A percentile compares a stretch with the other conserved stretches of the same genome.
These are phyloP conservation scores for Chaetothyriales sp. DNA, from an alignment of 2,329 filamentous ascomycete genomes.

Conservation along the genomic window DNA sequence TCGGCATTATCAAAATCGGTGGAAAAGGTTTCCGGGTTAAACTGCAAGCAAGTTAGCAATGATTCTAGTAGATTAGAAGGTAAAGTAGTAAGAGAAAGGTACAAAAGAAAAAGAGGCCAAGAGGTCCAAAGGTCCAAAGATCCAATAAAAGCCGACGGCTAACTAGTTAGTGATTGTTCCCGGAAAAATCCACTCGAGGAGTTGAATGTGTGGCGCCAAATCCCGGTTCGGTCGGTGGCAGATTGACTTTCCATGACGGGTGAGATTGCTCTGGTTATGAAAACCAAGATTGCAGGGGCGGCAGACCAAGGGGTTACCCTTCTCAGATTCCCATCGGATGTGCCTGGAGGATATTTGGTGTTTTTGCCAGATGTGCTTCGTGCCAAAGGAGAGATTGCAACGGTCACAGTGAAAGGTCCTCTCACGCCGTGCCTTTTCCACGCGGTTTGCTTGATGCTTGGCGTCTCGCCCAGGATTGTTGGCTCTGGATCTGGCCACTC, in stretches of 20 bases:
- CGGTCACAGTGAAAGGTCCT: neutral
- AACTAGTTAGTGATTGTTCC: neutral
- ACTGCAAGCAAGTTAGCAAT: slow-evolving; percentile 24
- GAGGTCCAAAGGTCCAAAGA: slow-evolving; percentile 1
- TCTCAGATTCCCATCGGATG: neutral
- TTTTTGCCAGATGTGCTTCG: neutral
- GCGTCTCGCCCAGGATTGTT: neutral
- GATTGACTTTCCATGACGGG: neutral
- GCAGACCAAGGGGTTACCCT: neutral
- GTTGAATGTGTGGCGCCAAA: too few relatives aligned
- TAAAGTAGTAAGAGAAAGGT: neutral
- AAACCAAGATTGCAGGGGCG: neutral
- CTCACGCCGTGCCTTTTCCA: neutral
- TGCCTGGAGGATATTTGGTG: neutral
- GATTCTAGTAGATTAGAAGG: neutral
- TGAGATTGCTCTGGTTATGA: neutral
- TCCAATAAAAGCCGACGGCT: neutral
- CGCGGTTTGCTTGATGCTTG: neutral
- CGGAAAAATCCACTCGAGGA: neutral
- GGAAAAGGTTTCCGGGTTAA: slow-evolving; percentile 65
- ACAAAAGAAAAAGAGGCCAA: neutral
- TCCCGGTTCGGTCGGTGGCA: neutral
- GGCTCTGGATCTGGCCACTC: neutral
- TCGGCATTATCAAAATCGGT: slow-evolving; percentile 87
- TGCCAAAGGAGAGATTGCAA: neutral